Evolutionary conservation across 2,329 filamentous ascomycete genomes (phyloP).

Genomic region (Tolypocladium nubicola): DNA sequence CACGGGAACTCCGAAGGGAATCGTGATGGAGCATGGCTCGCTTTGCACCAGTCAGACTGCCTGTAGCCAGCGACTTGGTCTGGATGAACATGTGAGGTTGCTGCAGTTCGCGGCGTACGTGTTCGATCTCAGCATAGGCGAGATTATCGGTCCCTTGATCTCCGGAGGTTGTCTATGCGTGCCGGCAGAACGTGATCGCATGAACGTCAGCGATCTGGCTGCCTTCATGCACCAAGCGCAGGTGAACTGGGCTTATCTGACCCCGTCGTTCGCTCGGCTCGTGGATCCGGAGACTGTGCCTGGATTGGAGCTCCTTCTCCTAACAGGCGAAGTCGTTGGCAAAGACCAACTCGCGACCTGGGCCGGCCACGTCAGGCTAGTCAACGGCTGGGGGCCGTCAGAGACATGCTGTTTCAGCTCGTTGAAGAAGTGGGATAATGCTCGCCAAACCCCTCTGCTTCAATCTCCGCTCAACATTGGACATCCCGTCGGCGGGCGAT

Average conservation of each 20-base stretch:
- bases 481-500: not conserved
- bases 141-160: slow-evolving; percentile 2
- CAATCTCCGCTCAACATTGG: slow-evolving; percentile 1
- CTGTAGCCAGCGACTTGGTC: not conserved
- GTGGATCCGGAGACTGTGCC: slow-evolving; percentile 2
- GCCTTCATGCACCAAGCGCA: slow-evolving; percentile 1
- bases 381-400: slow-evolving; percentile 7
- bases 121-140: slow-evolving; percentile 4
- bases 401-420: slow-evolving; percentile 1
- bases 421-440: not conserved
- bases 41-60: not conserved
- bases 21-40: slow-evolving; percentile 6
- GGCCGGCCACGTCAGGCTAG: slow-evolving; percentile 1
- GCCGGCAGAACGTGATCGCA: slow-evolving; percentile 1
- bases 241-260: slow-evolving; percentile 2
- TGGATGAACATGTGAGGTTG: not conserved
- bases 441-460: not conserved
- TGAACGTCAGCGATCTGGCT: not conserved
- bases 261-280: slow-evolving; percentile 1
- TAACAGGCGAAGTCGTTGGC: slow-evolving; percentile 3
- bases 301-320: slow-evolving; percentile 1
- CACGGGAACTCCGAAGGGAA: slow-evolving; percentile 8
- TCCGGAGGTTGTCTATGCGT: slow-evolving; percentile 4
- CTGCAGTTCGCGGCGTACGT: slow-evolving; percentile 5
- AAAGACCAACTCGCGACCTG: slow-evolving; percentile 2